Evolutionary conservation across 163 green algal species (phyloP).

Genomic region (Scenedesmus sp.): DNA sequence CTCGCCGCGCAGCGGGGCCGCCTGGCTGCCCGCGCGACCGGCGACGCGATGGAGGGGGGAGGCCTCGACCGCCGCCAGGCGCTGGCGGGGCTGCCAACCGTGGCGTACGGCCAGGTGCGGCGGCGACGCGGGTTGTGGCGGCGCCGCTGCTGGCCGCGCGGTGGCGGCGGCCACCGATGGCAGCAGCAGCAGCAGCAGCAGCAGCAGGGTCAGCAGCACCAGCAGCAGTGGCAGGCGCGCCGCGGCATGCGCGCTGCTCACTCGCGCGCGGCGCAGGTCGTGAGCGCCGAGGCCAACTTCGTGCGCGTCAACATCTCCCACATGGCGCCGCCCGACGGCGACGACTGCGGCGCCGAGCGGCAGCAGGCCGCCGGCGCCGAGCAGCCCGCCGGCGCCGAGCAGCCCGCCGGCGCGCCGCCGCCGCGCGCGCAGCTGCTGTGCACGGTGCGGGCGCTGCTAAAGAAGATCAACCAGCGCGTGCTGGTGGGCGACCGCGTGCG

Average conservation of each 20-base stretch:
- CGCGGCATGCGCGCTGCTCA: neutral
- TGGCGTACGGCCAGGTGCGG: conserved; percentile 27
- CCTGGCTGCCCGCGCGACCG: too few relatives aligned
- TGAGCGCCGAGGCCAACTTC: conserved; percentile 71
- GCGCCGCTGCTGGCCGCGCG: too few relatives aligned
- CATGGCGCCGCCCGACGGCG: neutral
- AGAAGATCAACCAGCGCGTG: conserved; percentile 91
- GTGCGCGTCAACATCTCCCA: conserved; percentile 53
- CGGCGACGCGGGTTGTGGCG: neutral
- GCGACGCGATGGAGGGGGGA: too few relatives aligned
- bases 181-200: neutral
- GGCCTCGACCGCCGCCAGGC: too few relatives aligned
- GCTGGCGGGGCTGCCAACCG: conserved; percentile 6
- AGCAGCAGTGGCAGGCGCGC: neutral
- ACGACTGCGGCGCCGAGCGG: neutral
- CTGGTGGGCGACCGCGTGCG: conserved; percentile 84
- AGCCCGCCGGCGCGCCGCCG: neutral
- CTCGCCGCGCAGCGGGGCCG: too few relatives aligned
- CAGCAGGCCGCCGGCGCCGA: neutral
- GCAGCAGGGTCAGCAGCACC: neutral
- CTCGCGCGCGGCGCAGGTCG: conserved; percentile 48
- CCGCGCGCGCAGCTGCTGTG: conserved; percentile 82
- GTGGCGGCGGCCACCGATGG: neutral
- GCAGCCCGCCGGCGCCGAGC: neutral
- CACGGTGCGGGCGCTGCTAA: conserved; percentile 83